Percentiles rank a stretch among this genome's conserved stretches.
phyloP scores from a whole-genome alignment of 306 rosid genomes.

The Pterocarpus macrocarpus region DNA sequence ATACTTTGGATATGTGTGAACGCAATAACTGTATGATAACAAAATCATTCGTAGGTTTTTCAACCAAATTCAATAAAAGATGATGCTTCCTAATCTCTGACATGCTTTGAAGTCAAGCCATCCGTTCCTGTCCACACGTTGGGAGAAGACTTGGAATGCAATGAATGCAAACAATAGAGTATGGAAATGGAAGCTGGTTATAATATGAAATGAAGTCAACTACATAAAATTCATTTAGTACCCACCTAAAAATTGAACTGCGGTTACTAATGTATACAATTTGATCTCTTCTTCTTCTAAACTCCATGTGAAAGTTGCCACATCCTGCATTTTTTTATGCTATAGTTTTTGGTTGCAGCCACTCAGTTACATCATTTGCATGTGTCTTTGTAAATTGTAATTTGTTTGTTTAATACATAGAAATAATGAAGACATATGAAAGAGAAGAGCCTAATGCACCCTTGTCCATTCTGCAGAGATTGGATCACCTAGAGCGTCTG shows the following conservation, averaged over 20 bases:
- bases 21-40: not conserved
- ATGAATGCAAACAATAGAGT: constrained; percentile 13
- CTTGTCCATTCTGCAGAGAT: constrained; percentile 53
- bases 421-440: constrained; percentile 27
- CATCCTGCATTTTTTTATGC: not conserved
- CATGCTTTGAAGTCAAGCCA: constrained; percentile 8
- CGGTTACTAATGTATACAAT: not conserved
- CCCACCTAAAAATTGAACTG: not conserved
- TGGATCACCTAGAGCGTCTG: constrained; percentile 53
- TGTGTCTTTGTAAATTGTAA: not conserved
- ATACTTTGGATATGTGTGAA: not conserved
- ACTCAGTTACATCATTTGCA: not conserved
- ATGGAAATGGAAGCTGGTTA: constrained; percentile 42
- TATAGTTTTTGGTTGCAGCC: not conserved
- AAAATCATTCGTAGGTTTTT: not conserved
- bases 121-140: not conserved
- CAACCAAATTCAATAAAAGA: not conserved
- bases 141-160: not conserved
- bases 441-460: constrained; percentile 35
- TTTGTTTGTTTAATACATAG: not conserved
- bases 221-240: not conserved
- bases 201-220: constrained; percentile 9
- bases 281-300: not conserved
- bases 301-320: not conserved
- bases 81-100: not conserved